A percentile compares a stretch with the other conserved stretches of the same genome.
Conservation (phyloP, 2,329 filamentous ascomycete species). For the Aphanoascus verrucosus region DNA sequence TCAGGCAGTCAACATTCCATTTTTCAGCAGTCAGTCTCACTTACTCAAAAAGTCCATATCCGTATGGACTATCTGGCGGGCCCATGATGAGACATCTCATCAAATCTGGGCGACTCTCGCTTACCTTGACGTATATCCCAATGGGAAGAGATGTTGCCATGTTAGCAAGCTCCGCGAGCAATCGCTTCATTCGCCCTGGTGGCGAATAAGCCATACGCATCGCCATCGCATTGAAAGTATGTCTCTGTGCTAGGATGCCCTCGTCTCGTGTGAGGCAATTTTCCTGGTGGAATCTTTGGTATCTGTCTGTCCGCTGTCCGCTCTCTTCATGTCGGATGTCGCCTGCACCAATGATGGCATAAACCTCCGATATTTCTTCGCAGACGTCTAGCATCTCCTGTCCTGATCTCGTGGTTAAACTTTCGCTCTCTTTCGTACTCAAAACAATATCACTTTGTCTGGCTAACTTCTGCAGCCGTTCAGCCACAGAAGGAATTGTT, state of each 20-base stretch:
- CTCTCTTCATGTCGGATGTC: conserved; percentile 3
- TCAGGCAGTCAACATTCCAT: not conserved
- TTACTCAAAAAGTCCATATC: conserved; percentile 43
- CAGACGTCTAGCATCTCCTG: conserved; percentile 28
- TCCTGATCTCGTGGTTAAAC: conserved; percentile 20
- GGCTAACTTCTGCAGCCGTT: conserved; percentile 23
- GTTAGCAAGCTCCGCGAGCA: conserved; percentile 39
- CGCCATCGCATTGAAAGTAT: conserved; percentile 15
- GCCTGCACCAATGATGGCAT: conserved; percentile 18
- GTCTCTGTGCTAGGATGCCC: conserved; percentile 25
- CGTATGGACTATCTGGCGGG: conserved; percentile 43
- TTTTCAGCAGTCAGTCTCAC: not conserved
- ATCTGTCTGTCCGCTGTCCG: conserved; percentile 15
- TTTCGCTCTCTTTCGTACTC: conserved; percentile 16
- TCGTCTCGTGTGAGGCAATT: conserved; percentile 31
- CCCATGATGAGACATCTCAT: conserved; percentile 44
- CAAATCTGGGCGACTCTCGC: conserved; percentile 38
- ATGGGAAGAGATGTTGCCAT: conserved; percentile 40
- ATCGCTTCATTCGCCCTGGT: conserved; percentile 39
- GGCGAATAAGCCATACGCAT: conserved; percentile 12
- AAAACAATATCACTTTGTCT: conserved; percentile 27
- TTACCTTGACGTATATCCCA: conserved; percentile 43
- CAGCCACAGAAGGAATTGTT: conserved; percentile 10
- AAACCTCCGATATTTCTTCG: conserved; percentile 23
- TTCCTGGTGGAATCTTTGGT: conserved; percentile 26